A percentile compares a stretch with the other conserved stretches of the same genome.
phyloP scores from a whole-genome alignment of 139 green algal species.

The Microglena sp. region DNA sequence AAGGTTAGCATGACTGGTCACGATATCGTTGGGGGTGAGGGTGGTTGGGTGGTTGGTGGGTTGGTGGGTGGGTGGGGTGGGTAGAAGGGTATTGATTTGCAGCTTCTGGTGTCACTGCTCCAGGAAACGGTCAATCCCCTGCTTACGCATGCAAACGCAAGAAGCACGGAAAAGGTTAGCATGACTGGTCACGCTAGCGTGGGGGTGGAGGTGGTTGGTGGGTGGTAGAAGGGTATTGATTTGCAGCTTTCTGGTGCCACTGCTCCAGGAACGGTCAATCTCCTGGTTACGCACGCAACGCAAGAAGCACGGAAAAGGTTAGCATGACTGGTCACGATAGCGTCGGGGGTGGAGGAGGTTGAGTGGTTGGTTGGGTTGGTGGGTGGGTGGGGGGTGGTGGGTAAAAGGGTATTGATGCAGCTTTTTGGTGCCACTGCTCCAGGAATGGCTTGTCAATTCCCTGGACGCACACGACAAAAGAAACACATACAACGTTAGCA shows the following conservation, averaged over 20 bases:
- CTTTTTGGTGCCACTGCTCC: conserved; percentile 94
- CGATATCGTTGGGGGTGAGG: conserved; percentile 65
- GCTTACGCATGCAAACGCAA: conserved; percentile 1
- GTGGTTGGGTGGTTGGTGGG: too few species aligned
- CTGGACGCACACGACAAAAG: conserved; percentile 22
- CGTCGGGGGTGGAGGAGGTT: conserved; percentile 55
- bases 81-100: conserved; percentile 63
- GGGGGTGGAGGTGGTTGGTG: too few species aligned
- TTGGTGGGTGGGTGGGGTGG: too few species aligned
- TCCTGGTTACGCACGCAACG: conserved; percentile 43
- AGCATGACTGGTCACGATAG: conserved; percentile 69
- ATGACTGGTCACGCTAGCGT: conserved; percentile 70
- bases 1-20: conserved; percentile 50
- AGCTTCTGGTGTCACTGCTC: conserved; percentile 96
- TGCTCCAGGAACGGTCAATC: conserved; percentile 83
- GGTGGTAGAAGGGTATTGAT: too few species aligned
- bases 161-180: not conserved
- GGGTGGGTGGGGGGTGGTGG: too few species aligned
- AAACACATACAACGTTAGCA: not conserved
- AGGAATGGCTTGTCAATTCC: conserved; percentile 82
- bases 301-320: not conserved
- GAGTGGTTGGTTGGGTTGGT: too few species aligned
- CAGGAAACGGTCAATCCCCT: conserved; percentile 81
- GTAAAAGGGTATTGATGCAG: conserved; percentile 72
- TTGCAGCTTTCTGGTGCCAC: conserved; percentile 95